A percentile compares a stretch with the other conserved stretches of the same genome.
Conservation (phyloP, 495 filamentous ascomycete genomes). For the Aspergillus heteromorphus region DNA sequence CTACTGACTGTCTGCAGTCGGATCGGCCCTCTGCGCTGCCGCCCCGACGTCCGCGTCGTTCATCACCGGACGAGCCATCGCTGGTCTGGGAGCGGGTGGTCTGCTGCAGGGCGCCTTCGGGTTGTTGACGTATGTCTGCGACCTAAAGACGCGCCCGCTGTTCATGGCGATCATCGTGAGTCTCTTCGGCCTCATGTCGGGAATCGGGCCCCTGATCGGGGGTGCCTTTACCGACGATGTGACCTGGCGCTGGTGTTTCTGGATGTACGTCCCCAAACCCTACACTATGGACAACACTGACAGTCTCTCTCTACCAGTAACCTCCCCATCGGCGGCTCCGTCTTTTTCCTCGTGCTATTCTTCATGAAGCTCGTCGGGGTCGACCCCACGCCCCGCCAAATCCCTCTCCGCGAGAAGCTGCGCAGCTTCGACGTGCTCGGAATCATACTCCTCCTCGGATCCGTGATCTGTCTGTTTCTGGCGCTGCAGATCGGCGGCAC, state of each 20-base stretch:
- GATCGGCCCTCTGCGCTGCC: too few relatives aligned
- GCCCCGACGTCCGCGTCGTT: conserved; percentile 59
- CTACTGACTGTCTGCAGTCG: too few relatives aligned
- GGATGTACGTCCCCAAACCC: too few relatives aligned
- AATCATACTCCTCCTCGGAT: conserved; percentile 46
- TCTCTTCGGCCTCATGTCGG: too few relatives aligned
- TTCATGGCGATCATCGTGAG: too few relatives aligned
- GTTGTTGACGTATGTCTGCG: too few relatives aligned
- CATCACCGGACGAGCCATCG: conserved; percentile 69
- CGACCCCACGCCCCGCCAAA: too few relatives aligned
- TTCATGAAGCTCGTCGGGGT: too few relatives aligned
- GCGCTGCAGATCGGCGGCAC: conserved; percentile 62
- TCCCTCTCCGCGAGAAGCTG: conserved; percentile 25
- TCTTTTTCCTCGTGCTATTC: too few relatives aligned
- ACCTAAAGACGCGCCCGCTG: conserved; percentile 61
- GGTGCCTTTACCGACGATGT: neutral
- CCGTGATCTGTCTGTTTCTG: conserved; percentile 52
- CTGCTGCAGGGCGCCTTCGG: conserved; percentile 70
- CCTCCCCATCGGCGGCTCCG: conserved; percentile 28
- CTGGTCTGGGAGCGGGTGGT: conserved; percentile 66
- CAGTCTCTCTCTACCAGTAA: too few relatives aligned
- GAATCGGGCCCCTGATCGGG: conserved; percentile 56
- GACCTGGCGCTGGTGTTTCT: conserved; percentile 34
- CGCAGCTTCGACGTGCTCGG: conserved; percentile 45
- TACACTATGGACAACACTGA: too few relatives aligned